Evolutionary conservation across 192 early-diverging fungal genomes (phyloP), one percentile per base, ranked within the genome.

Genomic region (Coemansia sp.): DNA sequence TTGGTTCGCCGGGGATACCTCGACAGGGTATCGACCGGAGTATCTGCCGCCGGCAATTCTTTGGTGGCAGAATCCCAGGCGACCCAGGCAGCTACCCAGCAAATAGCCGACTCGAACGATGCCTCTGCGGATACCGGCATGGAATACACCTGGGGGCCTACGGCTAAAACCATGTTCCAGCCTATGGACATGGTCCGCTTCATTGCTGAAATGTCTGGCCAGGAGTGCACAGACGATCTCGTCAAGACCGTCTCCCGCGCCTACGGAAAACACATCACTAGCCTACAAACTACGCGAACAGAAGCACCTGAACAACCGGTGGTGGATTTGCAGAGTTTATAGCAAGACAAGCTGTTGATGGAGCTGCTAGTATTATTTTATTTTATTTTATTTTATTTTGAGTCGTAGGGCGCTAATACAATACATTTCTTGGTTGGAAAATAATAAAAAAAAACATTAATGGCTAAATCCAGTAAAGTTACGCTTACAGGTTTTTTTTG

Each of bases 161-260:
- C 49, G 41, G 72, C 72, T 18, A 64, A 60, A 34, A 53, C 48
- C 44, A 38, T 43, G 17, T 76, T 76, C 29, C 34, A 59, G 53
- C 66, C 61, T 27, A 43, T 68, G 23, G 72, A 76, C 17, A 76
- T 76, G 60, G 66, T 53, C 6, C 66, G 62, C 39, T 69, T 76
- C 30, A 64, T 76, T 17, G 72, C 72, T 1, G 58, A 43, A 3
- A 26, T 60, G 33, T 52, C 66, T 3, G 72, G 50, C 41, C 48
- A 64, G 36, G 72, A 76, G 28, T 76, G 72, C 52, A 60, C 38
- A 4, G 33, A 38, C 8, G 72, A 64, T 3, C 69, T 76, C 53
- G 26, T 76, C 24, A 65, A 60, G 41, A 55, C 57, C 9, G 44
- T 76, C 29, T 48, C 57, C 19, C 60, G 72, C 39, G 72, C 72